A percentile compares a stretch with the other conserved stretches of the same genome.
Conservation (phyloP, 164 flowering plant species). For the Vitis rotundifolia region DNA sequence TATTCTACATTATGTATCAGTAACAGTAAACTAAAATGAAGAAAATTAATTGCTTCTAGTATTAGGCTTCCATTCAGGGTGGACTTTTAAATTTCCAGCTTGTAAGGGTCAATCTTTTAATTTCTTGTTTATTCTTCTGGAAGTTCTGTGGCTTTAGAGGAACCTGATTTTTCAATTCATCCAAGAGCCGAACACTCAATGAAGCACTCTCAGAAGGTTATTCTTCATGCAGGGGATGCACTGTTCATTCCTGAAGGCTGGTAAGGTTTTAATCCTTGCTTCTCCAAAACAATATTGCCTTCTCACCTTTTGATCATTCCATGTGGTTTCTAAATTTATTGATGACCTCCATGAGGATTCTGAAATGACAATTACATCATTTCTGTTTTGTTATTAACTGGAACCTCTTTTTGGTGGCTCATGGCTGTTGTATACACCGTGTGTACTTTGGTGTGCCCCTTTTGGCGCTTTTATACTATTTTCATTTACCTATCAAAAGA, state of each 20-base stretch:
- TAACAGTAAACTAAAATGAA: neutral
- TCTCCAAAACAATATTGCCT: neutral
- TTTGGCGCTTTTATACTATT: too few species aligned
- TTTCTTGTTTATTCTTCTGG: slow-evolving; percentile 12
- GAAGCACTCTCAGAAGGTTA: slow-evolving; percentile 67
- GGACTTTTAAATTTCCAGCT: slow-evolving; percentile 3
- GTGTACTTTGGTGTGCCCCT: too few species aligned
- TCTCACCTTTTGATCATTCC: neutral
- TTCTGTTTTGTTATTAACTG: neutral
- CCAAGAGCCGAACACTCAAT: slow-evolving; percentile 68
- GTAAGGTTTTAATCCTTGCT: slow-evolving; percentile 39
- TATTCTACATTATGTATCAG: slow-evolving; percentile 20
- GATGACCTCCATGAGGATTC: neutral
- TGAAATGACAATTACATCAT: neutral
- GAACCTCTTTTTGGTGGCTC: too few species aligned
- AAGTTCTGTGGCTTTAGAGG: slow-evolving; percentile 76
- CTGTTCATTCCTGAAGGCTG: slow-evolving; percentile 99
- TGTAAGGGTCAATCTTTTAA: slow-evolving; percentile 2
- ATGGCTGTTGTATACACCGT: too few species aligned
- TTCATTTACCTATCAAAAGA: too few species aligned
- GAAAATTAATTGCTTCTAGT: neutral
- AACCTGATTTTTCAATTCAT: slow-evolving; percentile 61
- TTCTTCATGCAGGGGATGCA: slow-evolving; percentile 88
- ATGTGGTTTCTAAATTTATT: neutral
- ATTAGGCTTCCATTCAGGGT: neutral